Percentiles rank a stretch among this genome's conserved stretches.
phyloP scores from a whole-genome alignment of 1,284 basidiomycete species.

The Sporisorium exsertum region DNA sequence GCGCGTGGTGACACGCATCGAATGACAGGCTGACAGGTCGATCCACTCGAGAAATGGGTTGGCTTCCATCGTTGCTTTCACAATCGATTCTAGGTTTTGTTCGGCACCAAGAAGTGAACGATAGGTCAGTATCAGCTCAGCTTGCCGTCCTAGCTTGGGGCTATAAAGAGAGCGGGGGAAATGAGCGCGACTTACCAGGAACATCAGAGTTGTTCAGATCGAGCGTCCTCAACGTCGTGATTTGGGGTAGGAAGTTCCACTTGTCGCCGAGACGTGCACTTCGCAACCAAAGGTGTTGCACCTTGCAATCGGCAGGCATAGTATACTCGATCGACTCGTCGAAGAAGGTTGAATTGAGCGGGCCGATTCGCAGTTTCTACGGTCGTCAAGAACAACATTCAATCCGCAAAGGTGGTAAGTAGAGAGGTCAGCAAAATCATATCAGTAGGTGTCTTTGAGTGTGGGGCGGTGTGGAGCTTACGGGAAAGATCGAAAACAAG shows the following conservation, averaged over 20 bases:
- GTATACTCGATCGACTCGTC: no score
- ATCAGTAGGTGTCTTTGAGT: no score
- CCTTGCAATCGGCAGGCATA: not conserved
- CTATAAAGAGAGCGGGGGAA: not conserved
- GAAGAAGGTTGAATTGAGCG: no score
- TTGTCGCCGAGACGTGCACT: conserved; percentile 24
- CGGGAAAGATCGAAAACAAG: no score
- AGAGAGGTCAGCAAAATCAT: no score
- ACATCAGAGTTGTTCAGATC: conserved; percentile 31
- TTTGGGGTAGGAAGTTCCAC: conserved; percentile 22
- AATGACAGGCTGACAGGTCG: conserved; percentile 29
- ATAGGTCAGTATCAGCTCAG: not conserved
- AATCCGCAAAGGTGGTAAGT: no score
- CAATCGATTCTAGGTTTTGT: conserved; percentile 10
- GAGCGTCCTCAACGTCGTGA: conserved; percentile 18
- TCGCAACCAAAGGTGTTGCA: conserved; percentile 24
- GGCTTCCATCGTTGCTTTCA: conserved; percentile 15
- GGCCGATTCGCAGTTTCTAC: no score
- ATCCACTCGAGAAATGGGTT: conserved; percentile 23
- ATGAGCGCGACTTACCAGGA: conserved; percentile 14
- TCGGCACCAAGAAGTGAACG: not conserved
- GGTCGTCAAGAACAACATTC: no score
- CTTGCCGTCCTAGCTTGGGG: no score
- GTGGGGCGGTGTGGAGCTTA: no score
- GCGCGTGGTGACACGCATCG: conserved; percentile 23